Evolutionary conservation across 495 filamentous ascomycete genomes (phyloP).

Genomic region (Massariosphaeria phaeospora): DNA sequence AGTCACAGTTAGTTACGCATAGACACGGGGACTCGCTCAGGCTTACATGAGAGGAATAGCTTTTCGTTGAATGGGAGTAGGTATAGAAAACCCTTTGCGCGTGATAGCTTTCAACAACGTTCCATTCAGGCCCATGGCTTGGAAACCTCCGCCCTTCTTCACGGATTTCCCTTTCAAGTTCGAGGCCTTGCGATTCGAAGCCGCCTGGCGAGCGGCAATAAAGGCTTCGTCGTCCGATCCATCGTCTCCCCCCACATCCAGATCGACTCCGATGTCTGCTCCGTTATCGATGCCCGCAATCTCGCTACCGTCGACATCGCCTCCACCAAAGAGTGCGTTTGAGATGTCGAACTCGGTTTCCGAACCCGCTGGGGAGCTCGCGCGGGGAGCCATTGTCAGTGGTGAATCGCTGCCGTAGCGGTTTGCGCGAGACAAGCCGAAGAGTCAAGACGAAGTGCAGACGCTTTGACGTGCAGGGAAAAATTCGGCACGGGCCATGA

Average conservation of each 20-base stretch:
- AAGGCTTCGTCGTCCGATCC: constrained; percentile 72
- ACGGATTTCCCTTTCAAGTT: constrained; percentile 78
- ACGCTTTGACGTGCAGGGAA: background rate
- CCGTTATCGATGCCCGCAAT: background rate
- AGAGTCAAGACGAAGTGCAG: background rate
- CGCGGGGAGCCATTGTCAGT: constrained; percentile 53
- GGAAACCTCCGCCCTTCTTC: constrained; percentile 94
- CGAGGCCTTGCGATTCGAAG: constrained; percentile 74
- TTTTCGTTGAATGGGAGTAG: constrained; percentile 95
- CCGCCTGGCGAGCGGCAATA: constrained; percentile 78
- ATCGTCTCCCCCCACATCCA: constrained; percentile 37
- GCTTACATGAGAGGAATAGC: constrained; percentile 90
- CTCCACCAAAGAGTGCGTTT: constrained; percentile 63
- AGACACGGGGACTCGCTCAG: no score
- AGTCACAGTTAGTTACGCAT: no score
- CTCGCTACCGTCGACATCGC: constrained; percentile 40
- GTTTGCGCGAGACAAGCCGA: background rate
- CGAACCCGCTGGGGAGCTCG: constrained; percentile 74
- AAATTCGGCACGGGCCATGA: constrained; percentile 19
- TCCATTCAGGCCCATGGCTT: constrained; percentile 85
- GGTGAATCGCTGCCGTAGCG: background rate
- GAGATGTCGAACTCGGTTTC: constrained; percentile 92
- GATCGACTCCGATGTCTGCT: constrained; percentile 33
- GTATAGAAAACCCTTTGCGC: constrained; percentile 88
- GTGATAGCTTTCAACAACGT: constrained; percentile 82